A percentile compares a stretch with the other conserved stretches of the same genome.
Evolutionary conservation across 306 rosid genomes (phyloP).

Genomic region (Vigna hirtella): DNA sequence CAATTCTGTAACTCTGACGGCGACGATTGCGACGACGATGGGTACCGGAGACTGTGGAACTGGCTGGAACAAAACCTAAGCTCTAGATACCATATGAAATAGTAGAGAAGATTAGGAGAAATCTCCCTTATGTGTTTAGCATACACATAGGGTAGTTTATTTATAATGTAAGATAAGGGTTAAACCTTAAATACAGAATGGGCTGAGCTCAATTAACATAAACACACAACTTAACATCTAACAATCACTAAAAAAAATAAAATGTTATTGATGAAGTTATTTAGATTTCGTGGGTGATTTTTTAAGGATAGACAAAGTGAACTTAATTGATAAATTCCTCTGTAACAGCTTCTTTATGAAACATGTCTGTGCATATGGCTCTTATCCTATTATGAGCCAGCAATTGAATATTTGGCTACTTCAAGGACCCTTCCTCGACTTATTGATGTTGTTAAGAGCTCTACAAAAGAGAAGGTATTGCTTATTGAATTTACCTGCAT

Average conservation of each 20-base stretch:
- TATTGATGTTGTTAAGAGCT: constrained; percentile 85
- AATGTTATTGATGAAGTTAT: constrained; percentile 8
- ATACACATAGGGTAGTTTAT: too few species aligned
- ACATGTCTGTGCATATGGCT: constrained; percentile 97
- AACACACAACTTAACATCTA: too few species aligned
- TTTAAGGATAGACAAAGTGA: constrained; percentile 15
- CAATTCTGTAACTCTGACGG: too few species aligned
- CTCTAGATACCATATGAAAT: too few species aligned
- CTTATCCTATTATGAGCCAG: constrained; percentile 93
- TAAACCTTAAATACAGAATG: too few species aligned
- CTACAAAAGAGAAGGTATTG: constrained; percentile 96
- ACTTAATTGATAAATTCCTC: constrained; percentile 44
- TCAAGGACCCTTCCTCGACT: constrained; percentile 93
- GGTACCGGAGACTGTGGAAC: too few species aligned
- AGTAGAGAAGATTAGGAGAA: too few species aligned
- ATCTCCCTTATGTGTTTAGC: too few species aligned
- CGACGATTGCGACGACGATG: too few species aligned
- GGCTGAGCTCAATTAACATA: too few species aligned
- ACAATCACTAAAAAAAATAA: constrained; percentile 8
- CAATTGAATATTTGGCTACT: constrained; percentile 90
- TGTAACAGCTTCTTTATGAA: constrained; percentile 91
- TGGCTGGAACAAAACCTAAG: too few species aligned
- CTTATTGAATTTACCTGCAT: constrained; percentile 35
- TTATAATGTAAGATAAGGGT: too few species aligned
- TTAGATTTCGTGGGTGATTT: constrained; percentile 12